Percentiles rank a stretch among this genome's conserved stretches.
phyloP scores from a whole-genome alignment of 176 grass and related monocot species.

The Musa acuminata region DNA sequence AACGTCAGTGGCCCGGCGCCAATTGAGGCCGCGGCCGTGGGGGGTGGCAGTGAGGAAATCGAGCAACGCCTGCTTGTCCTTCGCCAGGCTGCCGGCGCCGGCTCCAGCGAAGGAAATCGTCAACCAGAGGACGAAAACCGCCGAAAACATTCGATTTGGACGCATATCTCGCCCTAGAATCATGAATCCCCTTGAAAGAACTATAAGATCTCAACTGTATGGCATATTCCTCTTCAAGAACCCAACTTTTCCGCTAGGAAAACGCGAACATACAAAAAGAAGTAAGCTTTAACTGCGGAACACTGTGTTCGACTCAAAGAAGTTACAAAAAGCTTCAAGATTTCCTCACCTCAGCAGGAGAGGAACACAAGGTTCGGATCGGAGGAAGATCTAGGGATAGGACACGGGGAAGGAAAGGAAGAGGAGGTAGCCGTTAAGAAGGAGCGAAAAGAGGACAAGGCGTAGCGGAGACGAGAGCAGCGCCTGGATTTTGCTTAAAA shows the following conservation, averaged over 20 bases:
- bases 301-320: background rate
- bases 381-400: background rate
- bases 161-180: background rate
- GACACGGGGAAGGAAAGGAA: background rate
- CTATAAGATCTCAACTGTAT: background rate
- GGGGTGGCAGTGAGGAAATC: slow-evolving; percentile 37
- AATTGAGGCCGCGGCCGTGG: slow-evolving; percentile 43
- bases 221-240: background rate
- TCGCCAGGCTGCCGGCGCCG: slow-evolving; percentile 28
- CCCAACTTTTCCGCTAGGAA: background rate
- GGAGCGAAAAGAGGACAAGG: background rate
- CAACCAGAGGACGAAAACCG: slow-evolving; percentile 18
- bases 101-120: background rate
- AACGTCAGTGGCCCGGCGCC: slow-evolving; percentile 28
- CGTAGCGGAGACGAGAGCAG: background rate
- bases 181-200: background rate
- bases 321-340: background rate
- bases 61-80: slow-evolving; percentile 49
- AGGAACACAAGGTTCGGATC: background rate
- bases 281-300: background rate
- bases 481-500: background rate
- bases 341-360: background rate
- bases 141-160: background rate
- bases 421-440: background rate
- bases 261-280: background rate